Evolutionary conservation across 176 grass and related monocot genomes (phyloP).

Genomic region (Eleusine coracana): DNA sequence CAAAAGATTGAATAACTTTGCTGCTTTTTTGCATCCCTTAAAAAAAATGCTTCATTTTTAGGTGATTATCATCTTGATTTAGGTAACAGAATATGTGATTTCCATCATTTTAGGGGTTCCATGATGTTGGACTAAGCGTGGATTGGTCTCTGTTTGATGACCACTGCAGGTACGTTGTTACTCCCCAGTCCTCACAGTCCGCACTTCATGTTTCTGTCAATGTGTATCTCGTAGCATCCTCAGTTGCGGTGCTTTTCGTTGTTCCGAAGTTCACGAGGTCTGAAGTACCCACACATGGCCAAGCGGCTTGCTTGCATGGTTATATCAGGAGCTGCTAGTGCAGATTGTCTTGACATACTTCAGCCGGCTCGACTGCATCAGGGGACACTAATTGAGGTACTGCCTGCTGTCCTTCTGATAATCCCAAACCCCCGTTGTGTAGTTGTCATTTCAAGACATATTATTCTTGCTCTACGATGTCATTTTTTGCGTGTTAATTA

Average conservation of each 20-base stretch:
- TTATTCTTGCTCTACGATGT: conserved; percentile 4
- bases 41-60: neutral
- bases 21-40: conserved; percentile 6
- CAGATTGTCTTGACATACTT: conserved; percentile 78
- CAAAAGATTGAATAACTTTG: neutral
- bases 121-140: conserved; percentile 47
- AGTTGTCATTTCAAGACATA: conserved; percentile 4
- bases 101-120: conserved; percentile 56
- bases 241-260: neutral
- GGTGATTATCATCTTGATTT: neutral
- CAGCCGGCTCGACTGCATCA: conserved; percentile 67
- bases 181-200: neutral
- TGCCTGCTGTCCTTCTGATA: neutral
- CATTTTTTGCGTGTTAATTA: conserved; percentile 21
- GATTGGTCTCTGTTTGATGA: conserved; percentile 63
- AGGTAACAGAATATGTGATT: conserved; percentile 17
- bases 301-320: conserved; percentile 89
- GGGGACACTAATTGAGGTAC: conserved; percentile 57
- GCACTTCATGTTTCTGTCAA: conserved; percentile 4
- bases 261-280: conserved; percentile 38
- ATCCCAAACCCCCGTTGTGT: neutral
- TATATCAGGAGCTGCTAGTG: conserved; percentile 61
- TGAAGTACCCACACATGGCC: conserved; percentile 71
- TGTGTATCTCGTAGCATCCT: neutral
- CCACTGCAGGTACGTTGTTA: conserved; percentile 43